Percentiles rank a stretch among this genome's conserved stretches.
Conservation (phyloP, 2,329 filamentous ascomycete species). For the Alternaria ethzedia region DNA sequence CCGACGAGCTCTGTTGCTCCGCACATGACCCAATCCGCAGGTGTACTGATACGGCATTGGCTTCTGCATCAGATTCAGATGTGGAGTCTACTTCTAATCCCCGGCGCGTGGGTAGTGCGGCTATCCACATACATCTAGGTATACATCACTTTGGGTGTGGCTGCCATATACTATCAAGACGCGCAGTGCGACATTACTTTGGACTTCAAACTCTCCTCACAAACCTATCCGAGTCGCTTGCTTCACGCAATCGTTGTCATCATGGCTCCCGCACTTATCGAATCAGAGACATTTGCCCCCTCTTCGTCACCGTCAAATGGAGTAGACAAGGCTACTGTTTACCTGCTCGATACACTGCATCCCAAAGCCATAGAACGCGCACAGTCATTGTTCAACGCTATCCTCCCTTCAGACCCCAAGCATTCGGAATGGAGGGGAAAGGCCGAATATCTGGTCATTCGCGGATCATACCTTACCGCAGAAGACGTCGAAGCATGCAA, state of each 20-base stretch:
- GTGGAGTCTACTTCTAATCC: not conserved
- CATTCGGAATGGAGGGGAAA: slow-evolving; percentile 51
- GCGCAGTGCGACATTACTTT: not conserved
- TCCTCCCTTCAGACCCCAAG: slow-evolving; percentile 45
- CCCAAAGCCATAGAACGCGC: slow-evolving; percentile 45
- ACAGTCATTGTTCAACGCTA: slow-evolving; percentile 49
- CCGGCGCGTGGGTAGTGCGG: not conserved
- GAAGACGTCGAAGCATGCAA: slow-evolving; percentile 48
- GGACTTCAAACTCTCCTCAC: not conserved
- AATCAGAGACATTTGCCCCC: not conserved
- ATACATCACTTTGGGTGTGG: not conserved
- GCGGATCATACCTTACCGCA: slow-evolving; percentile 47
- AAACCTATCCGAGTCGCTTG: too few species aligned
- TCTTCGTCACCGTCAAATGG: not conserved
- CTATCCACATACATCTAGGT: not conserved
- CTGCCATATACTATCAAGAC: not conserved
- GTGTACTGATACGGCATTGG: not conserved
- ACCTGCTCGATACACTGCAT: slow-evolving; percentile 51
- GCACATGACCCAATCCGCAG: not conserved
- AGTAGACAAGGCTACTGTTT: slow-evolving; percentile 46
- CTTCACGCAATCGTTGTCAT: not conserved
- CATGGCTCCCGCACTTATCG: not conserved
- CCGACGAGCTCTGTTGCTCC: not conserved
- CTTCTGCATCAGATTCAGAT: not conserved
- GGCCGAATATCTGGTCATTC: slow-evolving; percentile 51